phyloP scores from a whole-genome alignment of 305 asterid genomes.

The Caryopteris hybrid region DNA sequence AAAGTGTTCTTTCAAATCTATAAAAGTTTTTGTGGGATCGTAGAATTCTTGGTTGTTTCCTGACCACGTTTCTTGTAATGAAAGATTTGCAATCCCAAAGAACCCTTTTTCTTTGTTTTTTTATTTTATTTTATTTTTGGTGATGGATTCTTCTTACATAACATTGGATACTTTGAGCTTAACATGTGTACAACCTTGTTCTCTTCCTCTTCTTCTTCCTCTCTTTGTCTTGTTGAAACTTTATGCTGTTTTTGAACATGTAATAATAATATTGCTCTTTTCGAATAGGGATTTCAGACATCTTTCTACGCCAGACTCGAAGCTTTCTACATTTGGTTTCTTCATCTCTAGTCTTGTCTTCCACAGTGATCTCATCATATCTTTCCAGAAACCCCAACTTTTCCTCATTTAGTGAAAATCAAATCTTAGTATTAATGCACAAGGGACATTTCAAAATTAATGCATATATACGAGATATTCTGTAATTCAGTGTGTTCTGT shows the following conservation, averaged over 20 bases:
- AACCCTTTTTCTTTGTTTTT: background rate
- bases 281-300: slow-evolving; percentile 29
- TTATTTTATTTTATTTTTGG: no score
- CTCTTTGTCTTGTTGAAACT: slow-evolving; percentile 4
- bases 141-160: background rate
- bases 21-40: no score
- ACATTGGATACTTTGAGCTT: slow-evolving; percentile 4
- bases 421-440: slow-evolving; percentile 9
- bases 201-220: no score
- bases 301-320: slow-evolving; percentile 24
- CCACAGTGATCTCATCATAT: slow-evolving; percentile 39
- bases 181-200: background rate
- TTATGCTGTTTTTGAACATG: slow-evolving; percentile 11
- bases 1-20: no score
- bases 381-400: slow-evolving; percentile 23
- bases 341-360: slow-evolving; percentile 46
- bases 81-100: background rate
- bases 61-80: background rate
- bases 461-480: no score
- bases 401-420: slow-evolving; percentile 38
- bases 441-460: no score
- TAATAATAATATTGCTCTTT: slow-evolving; percentile 21
- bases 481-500: no score
- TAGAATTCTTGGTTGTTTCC: background rate
- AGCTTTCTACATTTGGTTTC: slow-evolving; percentile 38